Percentiles rank a stretch among this genome's conserved stretches.
These are phyloP conservation scores for Nidula microcarpa DNA, from an alignment of 768 basidiomycete species.

Conservation along the genomic window DNA sequence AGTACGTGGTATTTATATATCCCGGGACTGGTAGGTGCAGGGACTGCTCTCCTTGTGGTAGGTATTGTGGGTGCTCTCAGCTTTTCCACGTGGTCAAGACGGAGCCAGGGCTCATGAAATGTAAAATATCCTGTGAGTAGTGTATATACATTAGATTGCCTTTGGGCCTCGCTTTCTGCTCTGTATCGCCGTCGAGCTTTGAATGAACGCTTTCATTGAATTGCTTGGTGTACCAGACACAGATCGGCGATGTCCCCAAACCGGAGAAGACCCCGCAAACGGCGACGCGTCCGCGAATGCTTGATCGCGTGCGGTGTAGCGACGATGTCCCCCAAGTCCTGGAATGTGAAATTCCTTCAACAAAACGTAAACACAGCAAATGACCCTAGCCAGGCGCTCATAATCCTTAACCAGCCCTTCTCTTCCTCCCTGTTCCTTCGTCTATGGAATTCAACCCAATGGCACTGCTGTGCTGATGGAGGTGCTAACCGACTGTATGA, in stretches of 20 bases:
- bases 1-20: constrained; percentile 78
- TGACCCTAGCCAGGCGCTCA: constrained; percentile 48
- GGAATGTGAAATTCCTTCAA: constrained; percentile 41
- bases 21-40: constrained; percentile 77
- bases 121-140: neutral
- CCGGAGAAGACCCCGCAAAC: too few relatives aligned
- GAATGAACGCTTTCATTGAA: neutral
- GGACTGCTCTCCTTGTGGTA: constrained; percentile 77
- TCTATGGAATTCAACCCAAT: constrained; percentile 51
- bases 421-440: constrained; percentile 54
- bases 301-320: too few relatives aligned
- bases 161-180: neutral
- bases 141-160: neutral
- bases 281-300: too few relatives aligned
- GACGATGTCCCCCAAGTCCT: constrained; percentile 16
- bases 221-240: too few relatives aligned
- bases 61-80: constrained; percentile 77
- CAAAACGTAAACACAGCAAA: constrained; percentile 2
- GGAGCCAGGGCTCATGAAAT: constrained; percentile 59
- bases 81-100: constrained; percentile 66
- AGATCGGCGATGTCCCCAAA: too few relatives aligned
- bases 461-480: constrained; percentile 80
- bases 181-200: neutral
- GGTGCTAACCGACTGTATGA: constrained; percentile 86
- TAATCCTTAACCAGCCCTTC: constrained; percentile 92